Conservation (phyloP, 139 green algal species). For the Chara braunii region DNA sequence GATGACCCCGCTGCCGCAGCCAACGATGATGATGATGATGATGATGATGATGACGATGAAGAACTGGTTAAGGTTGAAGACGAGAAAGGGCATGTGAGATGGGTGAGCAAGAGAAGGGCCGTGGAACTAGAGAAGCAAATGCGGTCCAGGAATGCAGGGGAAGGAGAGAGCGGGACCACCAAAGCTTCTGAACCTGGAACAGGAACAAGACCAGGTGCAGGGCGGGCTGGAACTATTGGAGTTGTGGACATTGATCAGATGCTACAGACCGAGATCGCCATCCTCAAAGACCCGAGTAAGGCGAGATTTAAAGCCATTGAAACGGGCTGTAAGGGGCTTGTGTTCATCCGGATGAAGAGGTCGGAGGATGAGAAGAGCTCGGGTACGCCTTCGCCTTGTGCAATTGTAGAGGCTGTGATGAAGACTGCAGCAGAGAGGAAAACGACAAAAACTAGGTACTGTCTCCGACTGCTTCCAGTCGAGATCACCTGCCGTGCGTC, state of each 20-base stretch:
- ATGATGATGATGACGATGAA: no score
- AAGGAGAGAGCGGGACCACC: no score
- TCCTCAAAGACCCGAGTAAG: not conserved
- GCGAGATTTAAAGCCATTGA: slow-evolving; percentile 6
- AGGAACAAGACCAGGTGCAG: no score
- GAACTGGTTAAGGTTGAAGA: no score
- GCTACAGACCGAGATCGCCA: slow-evolving; percentile 6
- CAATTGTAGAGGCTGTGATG: not conserved
- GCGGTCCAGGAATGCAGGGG: no score
- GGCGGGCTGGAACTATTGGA: not conserved
- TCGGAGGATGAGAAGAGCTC: not conserved
- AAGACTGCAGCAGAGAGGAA: slow-evolving; percentile 7
- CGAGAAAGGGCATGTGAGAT: no score
- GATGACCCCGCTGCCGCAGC: no score
- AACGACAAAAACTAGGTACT: slow-evolving; percentile 27
- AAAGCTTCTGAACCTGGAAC: no score
- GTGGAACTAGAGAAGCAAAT: no score
- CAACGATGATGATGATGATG: no score
- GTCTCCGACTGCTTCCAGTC: slow-evolving; percentile 33
- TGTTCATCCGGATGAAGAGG: slow-evolving; percentile 17
- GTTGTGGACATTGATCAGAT: not conserved
- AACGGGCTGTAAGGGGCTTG: slow-evolving; percentile 20
- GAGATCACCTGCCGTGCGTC: slow-evolving; percentile 38
- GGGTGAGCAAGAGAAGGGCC: no score
- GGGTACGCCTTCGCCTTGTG: no score